A percentile compares a stretch with the other conserved stretches of the same genome.
Evolutionary conservation across 805 yeast species (phyloP).

Genomic region (Kluyveromyces lactis): DNA sequence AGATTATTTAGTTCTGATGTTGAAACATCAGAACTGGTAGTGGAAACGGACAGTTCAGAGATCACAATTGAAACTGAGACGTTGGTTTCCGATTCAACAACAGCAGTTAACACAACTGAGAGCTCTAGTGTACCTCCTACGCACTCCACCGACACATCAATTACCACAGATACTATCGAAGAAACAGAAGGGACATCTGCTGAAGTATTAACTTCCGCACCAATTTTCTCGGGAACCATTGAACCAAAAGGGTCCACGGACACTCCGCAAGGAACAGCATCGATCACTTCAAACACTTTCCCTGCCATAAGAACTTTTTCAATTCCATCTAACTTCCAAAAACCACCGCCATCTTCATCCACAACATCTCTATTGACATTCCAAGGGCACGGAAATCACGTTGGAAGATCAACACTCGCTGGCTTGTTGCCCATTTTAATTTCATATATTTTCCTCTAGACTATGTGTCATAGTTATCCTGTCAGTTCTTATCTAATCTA

Average conservation of each 20-base stretch:
- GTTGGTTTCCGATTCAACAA: too few relatives aligned
- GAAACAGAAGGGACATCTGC: not conserved
- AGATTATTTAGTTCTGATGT: too few relatives aligned
- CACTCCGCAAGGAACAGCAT: not conserved
- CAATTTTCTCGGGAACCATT: conserved; percentile 1
- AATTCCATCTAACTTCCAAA: not conserved
- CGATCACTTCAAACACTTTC: not conserved
- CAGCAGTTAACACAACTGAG: too few relatives aligned
- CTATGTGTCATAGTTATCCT: too few relatives aligned
- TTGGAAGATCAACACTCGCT: not conserved
- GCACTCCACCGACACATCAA: too few relatives aligned
- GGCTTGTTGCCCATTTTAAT: not conserved
- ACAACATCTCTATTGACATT: not conserved
- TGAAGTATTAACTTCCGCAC: not conserved
- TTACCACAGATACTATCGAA: not conserved
- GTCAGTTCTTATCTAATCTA: too few relatives aligned
- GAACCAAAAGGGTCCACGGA: conserved; percentile 2
- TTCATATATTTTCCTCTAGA: not conserved
- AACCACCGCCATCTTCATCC: not conserved
- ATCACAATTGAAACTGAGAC: too few relatives aligned
- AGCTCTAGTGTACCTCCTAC: too few relatives aligned
- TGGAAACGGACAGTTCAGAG: too few relatives aligned
- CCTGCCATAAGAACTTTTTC: not conserved
- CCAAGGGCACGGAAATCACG: not conserved
- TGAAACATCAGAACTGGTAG: too few relatives aligned